Percentiles rank a stretch among this genome's conserved stretches.
These are phyloP conservation scores for Urostyla sp. DNA, from an alignment of 73 alveolate genomes.

Conservation along the genomic window DNA sequence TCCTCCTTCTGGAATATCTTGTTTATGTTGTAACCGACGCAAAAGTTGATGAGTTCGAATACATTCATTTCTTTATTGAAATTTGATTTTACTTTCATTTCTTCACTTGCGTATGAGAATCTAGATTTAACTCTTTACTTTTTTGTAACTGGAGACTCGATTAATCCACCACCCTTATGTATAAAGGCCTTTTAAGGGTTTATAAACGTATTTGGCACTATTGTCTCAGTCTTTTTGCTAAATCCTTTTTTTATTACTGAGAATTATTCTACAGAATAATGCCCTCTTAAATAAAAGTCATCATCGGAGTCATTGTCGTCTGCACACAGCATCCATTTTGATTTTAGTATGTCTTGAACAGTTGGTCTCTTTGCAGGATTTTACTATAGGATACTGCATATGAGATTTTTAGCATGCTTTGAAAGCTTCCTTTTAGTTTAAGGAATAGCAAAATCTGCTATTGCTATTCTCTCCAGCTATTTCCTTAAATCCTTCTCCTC, in stretches of 20 bases:
- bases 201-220: background rate
- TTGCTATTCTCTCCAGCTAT: conserved; percentile 6
- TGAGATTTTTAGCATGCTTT: conserved; percentile 25
- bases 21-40: conserved; percentile 48
- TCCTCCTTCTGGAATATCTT: conserved; percentile 21
- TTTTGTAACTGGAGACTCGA: background rate
- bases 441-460: conserved; percentile 14
- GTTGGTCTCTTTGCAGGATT: conserved; percentile 33
- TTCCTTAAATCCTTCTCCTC: conserved; percentile 4
- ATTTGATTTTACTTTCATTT: background rate
- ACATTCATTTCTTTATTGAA: conserved; percentile 38
- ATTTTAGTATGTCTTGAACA: background rate
- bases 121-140: background rate
- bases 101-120: background rate
- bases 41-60: conserved; percentile 47
- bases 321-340: conserved; percentile 12
- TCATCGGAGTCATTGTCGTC: conserved; percentile 9
- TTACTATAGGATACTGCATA: conserved; percentile 2
- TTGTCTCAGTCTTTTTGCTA: background rate
- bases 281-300: background rate
- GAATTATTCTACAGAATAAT: background rate
- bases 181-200: background rate
- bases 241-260: background rate
- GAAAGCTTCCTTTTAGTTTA: background rate
- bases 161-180: background rate